Conservation (phyloP, 768 basidiomycete species). For the Leccinum truebloodii region DNA sequence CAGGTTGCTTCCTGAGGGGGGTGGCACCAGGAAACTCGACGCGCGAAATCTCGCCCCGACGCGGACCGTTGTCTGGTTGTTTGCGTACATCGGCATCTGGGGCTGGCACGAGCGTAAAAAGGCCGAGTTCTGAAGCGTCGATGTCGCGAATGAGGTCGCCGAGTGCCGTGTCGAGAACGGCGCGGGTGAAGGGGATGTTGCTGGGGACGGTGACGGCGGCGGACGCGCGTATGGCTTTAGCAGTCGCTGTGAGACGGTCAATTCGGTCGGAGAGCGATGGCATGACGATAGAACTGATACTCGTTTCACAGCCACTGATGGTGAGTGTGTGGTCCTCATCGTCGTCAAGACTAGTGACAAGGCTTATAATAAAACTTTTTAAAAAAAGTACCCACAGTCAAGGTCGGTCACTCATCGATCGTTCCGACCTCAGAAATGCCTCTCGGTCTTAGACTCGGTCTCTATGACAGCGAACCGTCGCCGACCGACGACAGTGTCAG, state of each 20-base stretch:
- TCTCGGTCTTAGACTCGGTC: slow-evolving; percentile 16
- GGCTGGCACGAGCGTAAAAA: slow-evolving; percentile 59
- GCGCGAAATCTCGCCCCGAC: slow-evolving; percentile 53
- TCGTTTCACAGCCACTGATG: slow-evolving; percentile 23
- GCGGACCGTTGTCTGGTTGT: slow-evolving; percentile 24
- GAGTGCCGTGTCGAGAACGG: slow-evolving; percentile 61
- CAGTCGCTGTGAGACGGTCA: slow-evolving; percentile 59
- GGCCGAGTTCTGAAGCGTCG: slow-evolving; percentile 75
- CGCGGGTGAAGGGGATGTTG: slow-evolving; percentile 53
- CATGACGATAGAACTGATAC: slow-evolving; percentile 34
- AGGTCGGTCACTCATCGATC: slow-evolving; percentile 19
- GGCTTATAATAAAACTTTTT: slow-evolving; percentile 5
- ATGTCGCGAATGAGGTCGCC: slow-evolving; percentile 81
- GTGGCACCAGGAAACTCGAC: slow-evolving; percentile 71
- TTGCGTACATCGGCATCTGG: slow-evolving; percentile 35
- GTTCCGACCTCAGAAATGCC: slow-evolving; percentile 20
- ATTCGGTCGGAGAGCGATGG: slow-evolving; percentile 64
- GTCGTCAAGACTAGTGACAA: slow-evolving; percentile 8
- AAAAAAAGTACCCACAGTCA: slow-evolving; percentile 1
- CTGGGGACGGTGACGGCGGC: slow-evolving; percentile 35
- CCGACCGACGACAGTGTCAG: slow-evolving; percentile 6
- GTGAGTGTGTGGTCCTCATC: not conserved
- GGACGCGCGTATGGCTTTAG: slow-evolving; percentile 51
- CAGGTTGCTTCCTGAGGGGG: slow-evolving; percentile 53
- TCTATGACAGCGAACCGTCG: slow-evolving; percentile 24